phyloP scores from a whole-genome alignment of 495 filamentous ascomycete species.

The Aspergillus mulundensis region DNA sequence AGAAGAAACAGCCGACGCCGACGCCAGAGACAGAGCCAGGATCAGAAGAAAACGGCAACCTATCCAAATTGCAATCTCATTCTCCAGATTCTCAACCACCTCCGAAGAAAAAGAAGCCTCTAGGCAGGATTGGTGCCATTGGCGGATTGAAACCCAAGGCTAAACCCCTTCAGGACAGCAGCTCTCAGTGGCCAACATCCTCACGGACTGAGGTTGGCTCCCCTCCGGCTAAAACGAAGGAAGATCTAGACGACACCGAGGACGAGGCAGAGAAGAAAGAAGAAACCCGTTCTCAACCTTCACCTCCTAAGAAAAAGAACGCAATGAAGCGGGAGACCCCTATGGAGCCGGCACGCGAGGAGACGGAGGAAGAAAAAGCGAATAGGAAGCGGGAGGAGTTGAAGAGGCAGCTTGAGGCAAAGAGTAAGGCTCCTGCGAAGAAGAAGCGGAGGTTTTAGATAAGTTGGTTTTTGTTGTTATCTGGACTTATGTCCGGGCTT shows the following conservation, averaged over 20 bases:
- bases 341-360: constrained; percentile 28
- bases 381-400: constrained; percentile 60
- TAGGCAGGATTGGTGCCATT: constrained; percentile 33
- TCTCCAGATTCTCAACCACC: constrained; percentile 6
- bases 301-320: constrained; percentile 5
- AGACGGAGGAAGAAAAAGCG: constrained; percentile 49
- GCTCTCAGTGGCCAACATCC: not conserved
- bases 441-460: constrained; percentile 65
- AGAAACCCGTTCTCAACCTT: not conserved
- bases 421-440: constrained; percentile 56
- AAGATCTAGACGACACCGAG: not conserved
- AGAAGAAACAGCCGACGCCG: constrained; percentile 18
- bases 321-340: constrained; percentile 11
- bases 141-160: constrained; percentile 24
- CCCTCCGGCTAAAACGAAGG: not conserved
- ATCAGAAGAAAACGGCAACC: not conserved
- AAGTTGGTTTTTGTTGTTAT: too few species aligned
- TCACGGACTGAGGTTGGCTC: not conserved
- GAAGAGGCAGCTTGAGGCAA: constrained; percentile 60
- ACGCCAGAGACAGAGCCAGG: not conserved
- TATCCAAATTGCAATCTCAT: not conserved
- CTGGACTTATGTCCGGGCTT: too few species aligned
- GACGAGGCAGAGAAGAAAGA: not conserved
- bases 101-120: constrained; percentile 23
- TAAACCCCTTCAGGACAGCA: constrained; percentile 9